Evolutionary conservation across 75 land plant genomes (phyloP).

Genomic region (Selaginella moellendorffii): DNA sequence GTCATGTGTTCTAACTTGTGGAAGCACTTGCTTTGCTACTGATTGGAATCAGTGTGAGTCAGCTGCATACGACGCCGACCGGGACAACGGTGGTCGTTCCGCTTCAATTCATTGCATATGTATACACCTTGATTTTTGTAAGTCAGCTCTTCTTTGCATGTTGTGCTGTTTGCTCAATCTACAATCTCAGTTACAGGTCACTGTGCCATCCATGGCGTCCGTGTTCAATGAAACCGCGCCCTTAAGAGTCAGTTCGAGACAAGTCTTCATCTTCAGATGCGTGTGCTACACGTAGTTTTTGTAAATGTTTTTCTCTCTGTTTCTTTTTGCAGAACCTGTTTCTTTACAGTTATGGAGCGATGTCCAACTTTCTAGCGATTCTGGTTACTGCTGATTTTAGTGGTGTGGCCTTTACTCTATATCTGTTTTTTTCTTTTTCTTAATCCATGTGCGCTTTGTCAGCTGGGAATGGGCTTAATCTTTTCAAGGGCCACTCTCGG

Average conservation of each 20-base stretch:
- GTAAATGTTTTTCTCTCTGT: no score
- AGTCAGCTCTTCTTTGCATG: constrained; percentile 25
- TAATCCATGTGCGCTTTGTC: background rate
- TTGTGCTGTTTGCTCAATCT: background rate
- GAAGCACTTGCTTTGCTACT: constrained; percentile 71
- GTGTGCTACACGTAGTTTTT: no score
- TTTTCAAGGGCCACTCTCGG: constrained; percentile 86
- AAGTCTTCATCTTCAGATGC: constrained; percentile 97
- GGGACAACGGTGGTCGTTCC: constrained; percentile 64
- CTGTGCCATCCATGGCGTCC: constrained; percentile 92
- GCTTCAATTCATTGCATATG: constrained; percentile 57
- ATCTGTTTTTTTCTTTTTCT: background rate
- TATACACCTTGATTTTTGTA: constrained; percentile 84
- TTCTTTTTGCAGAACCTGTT: constrained; percentile 94
- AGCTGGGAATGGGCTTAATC: constrained; percentile 64
- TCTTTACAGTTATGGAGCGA: constrained; percentile 91
- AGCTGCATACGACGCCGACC: constrained; percentile 61
- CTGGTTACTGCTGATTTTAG: constrained; percentile 8
- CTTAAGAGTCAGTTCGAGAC: constrained; percentile 96
- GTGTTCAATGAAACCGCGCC: constrained; percentile 95
- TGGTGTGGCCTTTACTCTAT: constrained; percentile 4
- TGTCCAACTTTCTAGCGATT: constrained; percentile 75
- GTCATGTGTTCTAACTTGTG: background rate
- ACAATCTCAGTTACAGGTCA: constrained; percentile 37
- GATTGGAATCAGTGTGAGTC: constrained; percentile 94